A percentile compares a stretch with the other conserved stretches of the same genome.
phyloP scores from a whole-genome alignment of 176 grass and related monocot species.

The Oryza rufipogon region DNA sequence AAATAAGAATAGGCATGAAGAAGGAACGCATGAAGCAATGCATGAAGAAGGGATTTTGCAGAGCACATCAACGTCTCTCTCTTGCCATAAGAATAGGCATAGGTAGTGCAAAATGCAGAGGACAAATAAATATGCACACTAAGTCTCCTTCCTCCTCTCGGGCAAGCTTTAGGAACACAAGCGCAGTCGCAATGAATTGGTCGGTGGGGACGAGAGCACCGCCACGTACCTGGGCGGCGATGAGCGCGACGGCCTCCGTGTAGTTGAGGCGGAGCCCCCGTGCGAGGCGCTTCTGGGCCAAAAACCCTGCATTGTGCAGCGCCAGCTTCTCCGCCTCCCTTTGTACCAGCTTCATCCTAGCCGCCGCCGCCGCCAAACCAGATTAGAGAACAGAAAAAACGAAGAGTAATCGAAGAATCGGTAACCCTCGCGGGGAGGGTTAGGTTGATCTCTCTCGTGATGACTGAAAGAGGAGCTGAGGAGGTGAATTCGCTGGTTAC shows the following conservation, averaged over 20 bases:
- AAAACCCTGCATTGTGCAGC: slow-evolving; percentile 85
- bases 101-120: too few species aligned
- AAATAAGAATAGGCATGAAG: too few species aligned
- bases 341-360: slow-evolving; percentile 71
- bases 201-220: too few species aligned
- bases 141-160: neutral
- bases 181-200: neutral
- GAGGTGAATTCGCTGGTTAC: neutral
- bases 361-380: neutral
- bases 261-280: slow-evolving; percentile 89
- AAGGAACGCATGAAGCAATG: too few species aligned
- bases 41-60: too few species aligned
- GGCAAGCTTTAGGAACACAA: neutral
- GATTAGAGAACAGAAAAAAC: neutral
- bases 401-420: neutral
- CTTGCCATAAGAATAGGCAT: too few species aligned
- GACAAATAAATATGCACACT: neutral
- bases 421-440: too few species aligned
- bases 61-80: too few species aligned
- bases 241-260: slow-evolving; percentile 81
- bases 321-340: slow-evolving; percentile 83
- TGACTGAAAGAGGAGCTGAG: neutral
- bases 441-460: too few species aligned
- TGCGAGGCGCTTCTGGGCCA: slow-evolving; percentile 91
- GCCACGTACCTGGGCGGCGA: slow-evolving; percentile 65